Conservation (phyloP, 768 basidiomycete genomes). For the Termitomyces eurrhizus region DNA sequence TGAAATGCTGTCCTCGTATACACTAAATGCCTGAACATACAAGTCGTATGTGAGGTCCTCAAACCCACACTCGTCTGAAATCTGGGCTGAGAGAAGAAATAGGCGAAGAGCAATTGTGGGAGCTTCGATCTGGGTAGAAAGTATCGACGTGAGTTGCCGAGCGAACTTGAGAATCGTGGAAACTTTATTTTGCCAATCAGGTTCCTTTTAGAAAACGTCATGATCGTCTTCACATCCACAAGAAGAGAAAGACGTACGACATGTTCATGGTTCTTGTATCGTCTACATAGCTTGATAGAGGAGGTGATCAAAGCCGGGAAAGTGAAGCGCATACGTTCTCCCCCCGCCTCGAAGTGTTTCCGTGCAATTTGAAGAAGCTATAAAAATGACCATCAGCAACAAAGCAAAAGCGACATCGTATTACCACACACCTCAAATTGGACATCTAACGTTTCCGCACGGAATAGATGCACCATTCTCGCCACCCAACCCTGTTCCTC, state of each 20-base stretch:
- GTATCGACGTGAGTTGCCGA: slow-evolving; percentile 88
- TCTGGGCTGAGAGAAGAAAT: slow-evolving; percentile 94
- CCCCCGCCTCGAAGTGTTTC: slow-evolving; percentile 85
- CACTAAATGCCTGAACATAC: slow-evolving; percentile 95
- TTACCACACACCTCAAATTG: slow-evolving; percentile 76
- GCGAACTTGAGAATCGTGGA: slow-evolving; percentile 91
- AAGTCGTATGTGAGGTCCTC: slow-evolving; percentile 97
- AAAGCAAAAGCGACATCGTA: slow-evolving; percentile 18
- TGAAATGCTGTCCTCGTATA: slow-evolving; percentile 96
- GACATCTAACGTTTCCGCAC: slow-evolving; percentile 77
- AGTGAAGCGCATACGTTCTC: slow-evolving; percentile 94
- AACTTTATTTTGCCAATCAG: slow-evolving; percentile 83
- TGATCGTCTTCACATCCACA: not conserved
- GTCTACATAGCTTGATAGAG: slow-evolving; percentile 86
- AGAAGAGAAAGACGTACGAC: slow-evolving; percentile 37
- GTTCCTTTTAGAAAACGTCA: slow-evolving; percentile 47
- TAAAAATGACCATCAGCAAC: not conserved
- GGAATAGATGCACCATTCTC: slow-evolving; percentile 95
- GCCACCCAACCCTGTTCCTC: slow-evolving; percentile 99
- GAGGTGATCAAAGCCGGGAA: slow-evolving; percentile 96
- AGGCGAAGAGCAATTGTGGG: slow-evolving; percentile 90
- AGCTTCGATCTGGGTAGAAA: slow-evolving; percentile 90
- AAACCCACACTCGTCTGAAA: slow-evolving; percentile 91
- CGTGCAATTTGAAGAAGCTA: slow-evolving; percentile 91
- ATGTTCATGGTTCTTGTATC: slow-evolving; percentile 83